Base-by-base conservation (phyloP, 2,329 filamentous ascomycete genomes). In the Thelonectria rubi region DNA sequence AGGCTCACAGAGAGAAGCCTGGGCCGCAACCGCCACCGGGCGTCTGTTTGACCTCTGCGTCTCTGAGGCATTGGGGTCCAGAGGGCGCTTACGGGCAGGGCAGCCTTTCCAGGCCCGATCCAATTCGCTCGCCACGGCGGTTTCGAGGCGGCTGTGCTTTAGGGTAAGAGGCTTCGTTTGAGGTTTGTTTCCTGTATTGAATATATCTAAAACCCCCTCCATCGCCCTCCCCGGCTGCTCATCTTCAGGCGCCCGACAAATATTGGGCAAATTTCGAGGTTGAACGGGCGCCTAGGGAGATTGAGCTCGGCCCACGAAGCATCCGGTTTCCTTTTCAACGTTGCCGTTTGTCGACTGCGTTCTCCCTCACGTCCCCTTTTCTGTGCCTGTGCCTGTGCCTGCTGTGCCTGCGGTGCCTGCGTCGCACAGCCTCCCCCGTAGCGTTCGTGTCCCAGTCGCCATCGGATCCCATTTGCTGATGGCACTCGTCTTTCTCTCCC, bases 221-320 rank as follows among this genome's bases (percentile, higher is more conserved):
- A n/a, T n/a, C n/a, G n/a, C n/a, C 30, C 15, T 39, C 32, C 15
- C 45, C 40, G 17, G 11, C 47, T 20, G 26, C 30, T 55, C 40
- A 45, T 53, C 24, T 48, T n/a, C 58, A 50, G 52, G 64, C 68
- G 67, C 65, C 26, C 26, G 26, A 30, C 26, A 8, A 30, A 30
- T 30, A 30, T 30, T 30, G 26, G 26, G 26, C 26, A 30, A 24
- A 30, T 30, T 30, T 30, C 26, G 26, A 7, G 26, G 26, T 30
- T 30, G 11, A n/a, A 37, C 4, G 53, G 53, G 70, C 70, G 70
- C 68, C 58, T 72, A 70, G 59, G 57, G 66, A 72, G 53, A 73
- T 72, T 66, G 60, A 60, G 42, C 57, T 66, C 64, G 62, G 60
- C 60, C 64, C 65, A 70, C 63, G 48, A 37, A 15, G 42, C 49